Conservation (phyloP, 176 grass and related monocot species). For the Stipa capillata region DNA sequence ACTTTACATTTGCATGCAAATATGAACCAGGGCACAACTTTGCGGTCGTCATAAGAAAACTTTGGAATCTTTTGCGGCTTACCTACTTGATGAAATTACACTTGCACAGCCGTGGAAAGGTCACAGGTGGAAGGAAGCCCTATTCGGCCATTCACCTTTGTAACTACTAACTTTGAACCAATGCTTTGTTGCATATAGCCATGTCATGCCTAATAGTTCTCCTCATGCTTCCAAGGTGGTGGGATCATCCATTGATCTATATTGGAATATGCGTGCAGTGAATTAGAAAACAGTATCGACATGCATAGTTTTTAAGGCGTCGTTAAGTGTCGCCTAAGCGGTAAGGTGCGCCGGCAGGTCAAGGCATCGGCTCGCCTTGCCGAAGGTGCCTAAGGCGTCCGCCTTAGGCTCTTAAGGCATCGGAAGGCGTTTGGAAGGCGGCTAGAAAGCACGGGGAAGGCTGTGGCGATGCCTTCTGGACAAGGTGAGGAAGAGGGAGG, state of each 20-base stretch:
- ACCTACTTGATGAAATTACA: not conserved
- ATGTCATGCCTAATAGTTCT: not conserved
- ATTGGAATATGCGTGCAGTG: not conserved
- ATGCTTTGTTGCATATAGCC: not conserved
- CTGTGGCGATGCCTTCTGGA: too few species aligned
- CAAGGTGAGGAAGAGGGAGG: too few species aligned
- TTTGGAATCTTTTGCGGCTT: not conserved
- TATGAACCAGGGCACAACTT: not conserved
- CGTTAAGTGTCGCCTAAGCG: too few species aligned
- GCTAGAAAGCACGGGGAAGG: too few species aligned
- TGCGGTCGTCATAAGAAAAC: not conserved
- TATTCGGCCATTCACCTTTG: not conserved
- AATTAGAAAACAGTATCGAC: too few species aligned
- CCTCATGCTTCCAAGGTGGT: not conserved
- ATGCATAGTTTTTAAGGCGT: too few species aligned
- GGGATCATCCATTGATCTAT: not conserved
- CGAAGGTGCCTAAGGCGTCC: too few species aligned
- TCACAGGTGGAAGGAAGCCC: not conserved
- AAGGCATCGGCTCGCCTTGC: too few species aligned
- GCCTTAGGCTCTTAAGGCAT: too few species aligned
- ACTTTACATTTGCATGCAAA: not conserved
- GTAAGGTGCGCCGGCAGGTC: too few species aligned
- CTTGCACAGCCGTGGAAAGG: not conserved
- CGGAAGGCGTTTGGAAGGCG: too few species aligned
- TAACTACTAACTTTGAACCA: not conserved